Evolutionary conservation across 2,329 filamentous ascomycete genomes (phyloP), one percentile per base, ranked within the genome.

Genomic region (Neofusicoccum ribis): DNA sequence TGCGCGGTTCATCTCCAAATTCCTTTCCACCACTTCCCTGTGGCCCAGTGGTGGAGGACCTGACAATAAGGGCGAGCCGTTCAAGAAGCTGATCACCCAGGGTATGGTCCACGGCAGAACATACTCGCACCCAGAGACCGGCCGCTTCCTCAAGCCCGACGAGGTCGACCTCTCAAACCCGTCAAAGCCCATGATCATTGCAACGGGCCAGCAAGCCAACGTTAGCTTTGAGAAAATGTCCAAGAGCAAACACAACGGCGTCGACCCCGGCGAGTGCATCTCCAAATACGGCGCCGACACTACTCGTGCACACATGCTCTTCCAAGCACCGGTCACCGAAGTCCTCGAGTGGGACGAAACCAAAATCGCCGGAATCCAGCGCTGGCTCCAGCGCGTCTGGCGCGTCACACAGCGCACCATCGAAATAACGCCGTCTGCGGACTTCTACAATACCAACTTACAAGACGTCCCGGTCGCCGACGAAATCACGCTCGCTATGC

Each of bases 71-170:
- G 84, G 86, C 1, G 93, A 97, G 72, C 93, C 93, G 0, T 96
- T 97, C 79, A 88, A 86, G 70, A 85, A 86, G n/a, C 84, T 97
- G 5, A 87, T 96, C 65, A 91, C 91, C 0, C 93, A 97, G 77
- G 93, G 93, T 15, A 97, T 97, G 93, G 93, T 97, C 0, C 92
- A 96, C 70, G 93, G 93, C 47, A 91, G 88, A 77, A 96, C 93
- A 0, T 93, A 88, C 70, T 87, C 88, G 1, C 88, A 96, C 72
- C 91, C 92, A 0, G 78, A 82, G 0, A 93, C 84, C 3, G 91
- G 92, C 12, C 86, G 87, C 51, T 96, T 96, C 77, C 81, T 97
- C 27, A 89, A 87, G 68, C 90, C 91, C 0, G 84, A 88, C 15
- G 91, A 96, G 75, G 83, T 96, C 14, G 88, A 93, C 68, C 71